Evolutionary conservation across 495 filamentous ascomycete genomes (phyloP).

Genomic region (Penicillium canescens): DNA sequence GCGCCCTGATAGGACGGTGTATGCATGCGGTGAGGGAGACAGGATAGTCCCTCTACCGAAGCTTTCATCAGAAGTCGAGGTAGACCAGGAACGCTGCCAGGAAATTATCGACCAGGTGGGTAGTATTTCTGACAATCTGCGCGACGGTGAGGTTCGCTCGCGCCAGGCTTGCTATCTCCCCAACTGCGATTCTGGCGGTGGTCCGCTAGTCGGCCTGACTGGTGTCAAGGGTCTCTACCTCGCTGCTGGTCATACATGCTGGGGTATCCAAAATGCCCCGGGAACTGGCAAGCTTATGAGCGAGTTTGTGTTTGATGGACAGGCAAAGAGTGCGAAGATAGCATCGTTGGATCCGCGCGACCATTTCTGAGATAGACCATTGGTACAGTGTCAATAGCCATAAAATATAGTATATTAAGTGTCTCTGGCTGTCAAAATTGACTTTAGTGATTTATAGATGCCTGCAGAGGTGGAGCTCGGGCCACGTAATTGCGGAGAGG

Average conservation of each 20-base stretch:
- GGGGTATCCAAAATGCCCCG: constrained; percentile 96
- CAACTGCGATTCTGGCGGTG: constrained; percentile 61
- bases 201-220: constrained; percentile 78
- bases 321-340: constrained; percentile 73
- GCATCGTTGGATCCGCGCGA: constrained; percentile 67
- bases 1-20: constrained; percentile 83
- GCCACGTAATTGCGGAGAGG: constrained; percentile 43
- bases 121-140: constrained; percentile 73
- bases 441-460: too few species aligned
- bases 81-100: constrained; percentile 76
- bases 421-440: too few species aligned
- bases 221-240: constrained; percentile 75
- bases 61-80: constrained; percentile 73
- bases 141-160: constrained; percentile 72
- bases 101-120: constrained; percentile 83
- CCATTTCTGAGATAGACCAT: constrained; percentile 34
- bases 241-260: constrained; percentile 92
- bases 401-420: too few species aligned
- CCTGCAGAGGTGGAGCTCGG: constrained; percentile 29
- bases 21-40: constrained; percentile 93
- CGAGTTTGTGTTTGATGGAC: constrained; percentile 81
- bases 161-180: constrained; percentile 95
- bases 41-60: constrained; percentile 70
- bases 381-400: background rate
- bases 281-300: constrained; percentile 88